These are phyloP conservation scores for Globisporangium okanoganense DNA, from an alignment of 352 stramenopile genomes.

Conservation along the genomic window DNA sequence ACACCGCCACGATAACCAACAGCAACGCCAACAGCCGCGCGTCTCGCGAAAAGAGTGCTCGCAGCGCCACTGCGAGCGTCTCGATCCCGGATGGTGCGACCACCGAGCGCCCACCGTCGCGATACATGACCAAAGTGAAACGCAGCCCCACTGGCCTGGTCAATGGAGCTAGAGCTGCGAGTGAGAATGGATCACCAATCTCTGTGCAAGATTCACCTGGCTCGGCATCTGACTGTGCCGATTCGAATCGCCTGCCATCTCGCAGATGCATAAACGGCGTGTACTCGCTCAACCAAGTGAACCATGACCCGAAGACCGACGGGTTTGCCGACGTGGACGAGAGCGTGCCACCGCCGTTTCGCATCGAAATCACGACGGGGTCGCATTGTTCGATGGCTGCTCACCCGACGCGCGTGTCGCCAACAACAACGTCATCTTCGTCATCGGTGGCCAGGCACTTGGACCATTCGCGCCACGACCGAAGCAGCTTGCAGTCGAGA, in stretches of 20 bases:
- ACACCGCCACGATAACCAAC: background rate
- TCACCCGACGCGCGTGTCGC: background rate
- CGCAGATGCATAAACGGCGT: constrained; percentile 36
- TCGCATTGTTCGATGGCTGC: constrained; percentile 9
- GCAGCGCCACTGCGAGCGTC: constrained; percentile 9
- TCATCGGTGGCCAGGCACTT: background rate
- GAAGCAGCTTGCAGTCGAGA: constrained; percentile 20
- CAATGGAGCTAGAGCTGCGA: too few relatives aligned
- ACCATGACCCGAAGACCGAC: constrained; percentile 75
- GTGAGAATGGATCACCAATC: background rate
- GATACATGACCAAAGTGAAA: constrained; percentile 71
- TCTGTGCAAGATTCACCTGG: background rate
- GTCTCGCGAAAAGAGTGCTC: constrained; percentile 10
- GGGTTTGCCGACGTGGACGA: constrained; percentile 80
- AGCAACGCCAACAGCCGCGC: constrained; percentile 11
- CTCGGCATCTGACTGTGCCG: background rate
- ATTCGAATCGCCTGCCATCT: constrained; percentile 19
- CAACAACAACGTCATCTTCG: background rate
- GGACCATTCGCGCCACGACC: constrained; percentile 3
- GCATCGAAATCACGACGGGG: constrained; percentile 74
- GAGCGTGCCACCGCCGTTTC: constrained; percentile 72
- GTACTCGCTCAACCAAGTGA: constrained; percentile 46
- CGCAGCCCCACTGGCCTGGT: constrained; percentile 9
- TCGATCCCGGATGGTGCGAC: constrained; percentile 2
- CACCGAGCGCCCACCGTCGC: constrained; percentile 54